Conservation (phyloP, 1,284 basidiomycete species). For the Puccinia coronata region DNA sequence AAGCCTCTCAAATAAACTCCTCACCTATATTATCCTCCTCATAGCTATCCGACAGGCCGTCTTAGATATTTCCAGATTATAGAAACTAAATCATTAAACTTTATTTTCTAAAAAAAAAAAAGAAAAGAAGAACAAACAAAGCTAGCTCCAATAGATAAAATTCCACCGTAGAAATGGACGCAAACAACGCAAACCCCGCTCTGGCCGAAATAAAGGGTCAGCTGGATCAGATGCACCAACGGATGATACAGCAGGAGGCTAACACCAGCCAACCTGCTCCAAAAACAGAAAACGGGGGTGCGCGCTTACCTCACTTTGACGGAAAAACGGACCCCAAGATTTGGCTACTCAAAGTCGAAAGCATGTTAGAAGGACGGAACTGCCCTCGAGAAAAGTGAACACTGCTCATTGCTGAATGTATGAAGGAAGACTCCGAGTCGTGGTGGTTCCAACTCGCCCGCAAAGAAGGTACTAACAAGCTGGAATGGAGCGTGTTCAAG, state of each 20-base stretch:
- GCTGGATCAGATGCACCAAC: background rate
- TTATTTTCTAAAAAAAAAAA: no score
- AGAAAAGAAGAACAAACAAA: no score
- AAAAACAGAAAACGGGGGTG: background rate
- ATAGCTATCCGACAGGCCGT: background rate
- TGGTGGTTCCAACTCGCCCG: constrained; percentile 4
- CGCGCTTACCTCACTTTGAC: background rate
- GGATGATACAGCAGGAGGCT: background rate
- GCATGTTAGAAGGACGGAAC: background rate
- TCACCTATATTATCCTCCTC: background rate
- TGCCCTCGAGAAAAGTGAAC: background rate
- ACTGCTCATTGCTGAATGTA: background rate
- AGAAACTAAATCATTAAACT: no score
- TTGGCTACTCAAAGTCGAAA: background rate
- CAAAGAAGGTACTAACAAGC: background rate
- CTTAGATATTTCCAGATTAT: no score
- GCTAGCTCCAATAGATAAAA: background rate
- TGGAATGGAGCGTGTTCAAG: background rate
- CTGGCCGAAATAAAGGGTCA: background rate
- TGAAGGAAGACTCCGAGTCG: constrained; percentile 6
- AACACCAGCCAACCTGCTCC: background rate
- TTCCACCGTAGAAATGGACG: background rate
- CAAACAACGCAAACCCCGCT: background rate
- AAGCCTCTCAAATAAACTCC: background rate
- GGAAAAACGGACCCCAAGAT: constrained; percentile 13